phyloP scores from a whole-genome alignment of 2,329 filamentous ascomycete species.

The Penicillium sp. region DNA sequence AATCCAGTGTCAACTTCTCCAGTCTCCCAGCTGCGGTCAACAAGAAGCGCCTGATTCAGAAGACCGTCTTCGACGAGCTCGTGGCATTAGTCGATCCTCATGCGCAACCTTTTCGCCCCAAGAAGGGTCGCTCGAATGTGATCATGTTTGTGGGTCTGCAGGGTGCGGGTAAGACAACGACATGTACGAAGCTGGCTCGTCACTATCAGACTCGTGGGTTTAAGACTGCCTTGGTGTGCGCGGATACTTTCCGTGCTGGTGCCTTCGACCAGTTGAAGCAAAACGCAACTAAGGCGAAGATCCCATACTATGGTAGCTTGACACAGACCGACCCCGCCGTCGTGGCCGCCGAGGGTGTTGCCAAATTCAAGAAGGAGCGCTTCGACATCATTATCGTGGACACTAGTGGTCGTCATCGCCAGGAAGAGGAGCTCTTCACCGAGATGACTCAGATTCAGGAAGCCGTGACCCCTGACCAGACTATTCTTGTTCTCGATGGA shows the following conservation, averaged over 20 bases:
- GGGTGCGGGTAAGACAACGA: constrained; percentile 95
- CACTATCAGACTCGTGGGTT: constrained; percentile 94
- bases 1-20: constrained; percentile 85
- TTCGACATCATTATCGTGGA: constrained; percentile 99
- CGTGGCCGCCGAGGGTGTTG: constrained; percentile 90
- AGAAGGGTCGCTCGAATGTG: constrained; percentile 91
- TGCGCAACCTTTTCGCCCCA: constrained; percentile 89
- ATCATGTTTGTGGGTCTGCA: constrained; percentile 99
- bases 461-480: constrained; percentile 88
- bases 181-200: constrained; percentile 91
- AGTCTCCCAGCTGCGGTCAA: constrained; percentile 86
- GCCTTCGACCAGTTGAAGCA: constrained; percentile 98
- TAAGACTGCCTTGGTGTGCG: constrained; percentile 88
- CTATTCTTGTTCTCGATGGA: constrained; percentile 95
- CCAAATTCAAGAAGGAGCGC: constrained; percentile 97
- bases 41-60: constrained; percentile 97
- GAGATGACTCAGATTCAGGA: constrained; percentile 97
- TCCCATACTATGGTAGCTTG: constrained; percentile 94
- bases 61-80: constrained; percentile 94
- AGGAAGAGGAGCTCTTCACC: constrained; percentile 90
- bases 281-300: constrained; percentile 98
- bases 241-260: constrained; percentile 96
- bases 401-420: constrained; percentile 88
- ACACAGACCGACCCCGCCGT: constrained; percentile 94
- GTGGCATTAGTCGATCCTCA: constrained; percentile 94